Conservation (phyloP, 1,139 yeast species). For the Pichia sp. region DNA sequence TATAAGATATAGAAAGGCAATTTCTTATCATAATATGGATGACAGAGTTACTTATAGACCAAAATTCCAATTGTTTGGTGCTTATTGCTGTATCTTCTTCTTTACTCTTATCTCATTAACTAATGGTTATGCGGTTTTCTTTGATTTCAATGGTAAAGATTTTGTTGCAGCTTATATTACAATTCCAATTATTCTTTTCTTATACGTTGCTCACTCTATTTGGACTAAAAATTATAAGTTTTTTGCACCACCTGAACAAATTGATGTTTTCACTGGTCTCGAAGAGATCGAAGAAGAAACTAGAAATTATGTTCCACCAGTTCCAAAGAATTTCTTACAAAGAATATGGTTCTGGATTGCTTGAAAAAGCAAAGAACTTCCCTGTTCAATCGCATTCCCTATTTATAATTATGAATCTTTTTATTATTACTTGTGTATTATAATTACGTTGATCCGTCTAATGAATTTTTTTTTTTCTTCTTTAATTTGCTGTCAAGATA, state of each 20-base stretch:
- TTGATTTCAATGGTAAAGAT: constrained; percentile 38
- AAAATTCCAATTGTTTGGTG: constrained; percentile 38
- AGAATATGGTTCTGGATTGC: constrained; percentile 38
- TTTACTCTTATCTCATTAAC: constrained; percentile 42
- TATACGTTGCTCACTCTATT: constrained; percentile 36
- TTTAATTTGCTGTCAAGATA: too few species aligned
- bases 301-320: constrained; percentile 28
- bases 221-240: constrained; percentile 28
- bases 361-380: too few species aligned
- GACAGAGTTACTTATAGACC: constrained; percentile 43
- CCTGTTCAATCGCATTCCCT: too few species aligned
- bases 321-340: constrained; percentile 33
- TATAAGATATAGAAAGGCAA: constrained; percentile 41
- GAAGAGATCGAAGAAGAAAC: constrained; percentile 37
- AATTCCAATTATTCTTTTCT: constrained; percentile 43
- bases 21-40: constrained; percentile 33
- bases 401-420: not conserved
- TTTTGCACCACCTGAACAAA: constrained; percentile 36
- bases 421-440: too few species aligned
- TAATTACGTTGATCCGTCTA: too few species aligned
- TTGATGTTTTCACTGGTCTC: constrained; percentile 41
- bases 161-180: constrained; percentile 59
- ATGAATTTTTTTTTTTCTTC: too few species aligned
- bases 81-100: constrained; percentile 38
- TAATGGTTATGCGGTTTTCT: constrained; percentile 54